phyloP scores from a whole-genome alignment of 2,329 filamentous ascomycete genomes.

The Arthrobotrys megalospora region DNA sequence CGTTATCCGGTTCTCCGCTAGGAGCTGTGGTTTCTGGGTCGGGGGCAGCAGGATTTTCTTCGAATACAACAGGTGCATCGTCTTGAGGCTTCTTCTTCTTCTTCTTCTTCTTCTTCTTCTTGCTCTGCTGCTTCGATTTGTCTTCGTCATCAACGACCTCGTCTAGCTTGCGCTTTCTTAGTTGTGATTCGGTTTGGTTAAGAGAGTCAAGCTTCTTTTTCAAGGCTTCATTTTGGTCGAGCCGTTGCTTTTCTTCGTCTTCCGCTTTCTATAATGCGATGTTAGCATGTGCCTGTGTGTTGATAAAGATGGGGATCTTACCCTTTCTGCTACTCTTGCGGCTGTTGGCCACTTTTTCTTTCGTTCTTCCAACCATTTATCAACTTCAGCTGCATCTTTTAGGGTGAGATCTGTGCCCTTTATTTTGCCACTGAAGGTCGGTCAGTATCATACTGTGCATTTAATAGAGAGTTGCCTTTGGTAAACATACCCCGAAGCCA shows the following conservation, averaged over 20 bases:
- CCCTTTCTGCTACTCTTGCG: conserved; percentile 43
- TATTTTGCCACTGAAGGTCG: conserved; percentile 38
- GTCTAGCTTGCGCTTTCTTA: conserved; percentile 56
- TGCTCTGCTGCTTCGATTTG: conserved; percentile 56
- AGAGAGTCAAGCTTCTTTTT: conserved; percentile 57
- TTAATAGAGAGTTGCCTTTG: not conserved
- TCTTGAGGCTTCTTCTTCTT: conserved; percentile 60
- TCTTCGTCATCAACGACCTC: conserved; percentile 58
- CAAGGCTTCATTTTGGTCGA: conserved; percentile 50
- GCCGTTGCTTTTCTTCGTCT: conserved; percentile 53
- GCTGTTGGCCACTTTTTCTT: conserved; percentile 58
- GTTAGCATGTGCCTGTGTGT: conserved; percentile 23
- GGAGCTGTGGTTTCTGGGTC: not conserved
- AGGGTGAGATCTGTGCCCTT: conserved; percentile 53
- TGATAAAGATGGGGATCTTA: not conserved
- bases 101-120: conserved; percentile 61
- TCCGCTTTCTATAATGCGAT: conserved; percentile 46
- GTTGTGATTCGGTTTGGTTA: conserved; percentile 51
- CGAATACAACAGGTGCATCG: conserved; percentile 54
- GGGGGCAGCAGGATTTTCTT: conserved; percentile 31
- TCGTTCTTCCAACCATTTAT: conserved; percentile 55
- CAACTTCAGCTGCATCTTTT: conserved; percentile 44
- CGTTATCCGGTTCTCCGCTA: conserved; percentile 2
- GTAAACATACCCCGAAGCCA: conserved; percentile 47
- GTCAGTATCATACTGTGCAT: not conserved